Evolutionary conservation across 768 basidiomycete species (phyloP).

Genomic region (Gelatoporia subvermispora): DNA sequence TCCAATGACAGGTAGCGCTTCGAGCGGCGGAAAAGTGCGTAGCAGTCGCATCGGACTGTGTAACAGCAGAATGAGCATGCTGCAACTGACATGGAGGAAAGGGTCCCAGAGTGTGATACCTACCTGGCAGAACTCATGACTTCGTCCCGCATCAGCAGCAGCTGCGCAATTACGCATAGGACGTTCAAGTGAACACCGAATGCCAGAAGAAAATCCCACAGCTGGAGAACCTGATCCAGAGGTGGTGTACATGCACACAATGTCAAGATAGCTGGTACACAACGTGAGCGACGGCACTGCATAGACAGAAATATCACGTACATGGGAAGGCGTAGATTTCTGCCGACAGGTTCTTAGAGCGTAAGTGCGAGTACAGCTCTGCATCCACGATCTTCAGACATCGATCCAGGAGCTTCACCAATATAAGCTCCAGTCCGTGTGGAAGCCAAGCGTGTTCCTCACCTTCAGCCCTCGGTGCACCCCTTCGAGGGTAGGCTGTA

Average conservation of each 20-base stretch:
- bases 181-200: constrained; percentile 97
- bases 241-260: constrained; percentile 97
- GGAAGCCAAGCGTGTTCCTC: constrained; percentile 13
- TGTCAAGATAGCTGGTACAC: constrained; percentile 74
- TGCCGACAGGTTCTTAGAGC: constrained; percentile 88
- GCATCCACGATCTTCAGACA: constrained; percentile 91
- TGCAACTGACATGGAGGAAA: constrained; percentile 1
- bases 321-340: constrained; percentile 98
- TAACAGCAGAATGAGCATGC: not conserved
- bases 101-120: constrained; percentile 14
- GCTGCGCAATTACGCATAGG: constrained; percentile 93
- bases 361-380: constrained; percentile 74
- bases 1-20: constrained; percentile 82
- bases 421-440: not conserved
- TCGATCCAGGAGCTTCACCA: constrained; percentile 75
- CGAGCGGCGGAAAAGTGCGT: constrained; percentile 88
- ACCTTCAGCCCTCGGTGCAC: constrained; percentile 95
- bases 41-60: constrained; percentile 89
- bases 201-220: constrained; percentile 97
- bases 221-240: constrained; percentile 84
- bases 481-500: constrained; percentile 92
- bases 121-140: constrained; percentile 87
- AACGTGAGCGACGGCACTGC: not conserved
- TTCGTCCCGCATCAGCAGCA: constrained; percentile 84
- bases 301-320: constrained; percentile 34